Percentiles rank a stretch among this genome's conserved stretches.
These are phyloP conservation scores for Ceratocystis colombiana DNA, from an alignment of 2,329 filamentous ascomycete species.

Conservation along the genomic window DNA sequence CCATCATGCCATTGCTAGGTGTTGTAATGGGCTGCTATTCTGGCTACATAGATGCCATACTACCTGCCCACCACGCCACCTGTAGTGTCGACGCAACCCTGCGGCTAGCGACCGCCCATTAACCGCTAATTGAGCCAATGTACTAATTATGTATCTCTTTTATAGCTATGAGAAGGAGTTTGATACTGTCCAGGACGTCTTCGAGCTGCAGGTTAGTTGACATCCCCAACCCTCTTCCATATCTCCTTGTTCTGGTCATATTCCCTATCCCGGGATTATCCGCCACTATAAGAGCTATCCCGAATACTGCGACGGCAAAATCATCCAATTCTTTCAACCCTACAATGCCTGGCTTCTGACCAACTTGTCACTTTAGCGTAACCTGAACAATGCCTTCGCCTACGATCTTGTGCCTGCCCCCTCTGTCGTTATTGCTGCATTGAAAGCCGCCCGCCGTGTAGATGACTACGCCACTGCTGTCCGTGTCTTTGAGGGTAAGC, in stretches of 20 bases:
- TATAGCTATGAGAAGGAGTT: slow-evolving; percentile 96
- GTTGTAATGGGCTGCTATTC: neutral
- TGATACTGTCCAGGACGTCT: slow-evolving; percentile 92
- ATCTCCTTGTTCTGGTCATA: neutral
- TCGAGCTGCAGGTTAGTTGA: slow-evolving; percentile 86
- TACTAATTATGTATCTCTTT: slow-evolving; percentile 18
- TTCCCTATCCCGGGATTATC: slow-evolving; percentile 21
- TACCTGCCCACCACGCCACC: neutral
- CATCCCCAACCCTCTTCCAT: slow-evolving; percentile 3
- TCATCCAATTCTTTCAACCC: neutral
- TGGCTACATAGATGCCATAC: neutral
- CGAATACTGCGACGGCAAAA: slow-evolving; percentile 22
- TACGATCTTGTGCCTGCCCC: slow-evolving; percentile 98
- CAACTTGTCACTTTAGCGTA: slow-evolving; percentile 45
- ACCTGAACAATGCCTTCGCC: slow-evolving; percentile 98
- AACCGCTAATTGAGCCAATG: neutral
- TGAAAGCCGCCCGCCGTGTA: slow-evolving; percentile 88
- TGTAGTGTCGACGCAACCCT: neutral
- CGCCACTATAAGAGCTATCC: slow-evolving; percentile 5
- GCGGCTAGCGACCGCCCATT: neutral
- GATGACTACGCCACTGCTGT: slow-evolving; percentile 98
- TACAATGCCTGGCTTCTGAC: too few relatives aligned
- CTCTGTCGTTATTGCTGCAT: slow-evolving; percentile 78
- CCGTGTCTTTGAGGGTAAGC: slow-evolving; percentile 92
- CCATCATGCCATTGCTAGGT: neutral